Conservation (phyloP, 257 asterid species). For the Rhazya stricta region DNA sequence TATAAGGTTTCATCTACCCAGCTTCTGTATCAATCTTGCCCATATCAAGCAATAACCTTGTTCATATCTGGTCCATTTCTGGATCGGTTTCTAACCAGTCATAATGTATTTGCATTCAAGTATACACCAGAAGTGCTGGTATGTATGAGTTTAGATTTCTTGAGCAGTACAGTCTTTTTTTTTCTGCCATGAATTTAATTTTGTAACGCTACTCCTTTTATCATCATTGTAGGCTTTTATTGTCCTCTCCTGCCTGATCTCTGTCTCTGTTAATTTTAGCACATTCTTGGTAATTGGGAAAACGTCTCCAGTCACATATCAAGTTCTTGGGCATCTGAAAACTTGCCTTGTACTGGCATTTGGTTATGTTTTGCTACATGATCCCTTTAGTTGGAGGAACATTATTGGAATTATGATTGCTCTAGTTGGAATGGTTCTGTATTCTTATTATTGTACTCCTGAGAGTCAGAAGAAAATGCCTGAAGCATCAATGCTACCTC, state of each 20-base stretch:
- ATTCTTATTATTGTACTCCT: constrained; percentile 56
- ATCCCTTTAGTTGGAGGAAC: constrained; percentile 70
- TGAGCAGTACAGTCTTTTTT: constrained; percentile 7
- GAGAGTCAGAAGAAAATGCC: constrained; percentile 46
- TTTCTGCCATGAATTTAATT: constrained; percentile 15
- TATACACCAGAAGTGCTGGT: constrained; percentile 76
- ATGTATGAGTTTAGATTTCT: constrained; percentile 23
- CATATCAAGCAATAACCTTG: constrained; percentile 68
- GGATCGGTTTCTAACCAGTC: constrained; percentile 66
- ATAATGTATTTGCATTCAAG: constrained; percentile 65
- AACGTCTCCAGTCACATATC: constrained; percentile 76
- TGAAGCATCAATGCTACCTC: constrained; percentile 40
- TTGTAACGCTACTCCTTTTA: constrained; percentile 25
- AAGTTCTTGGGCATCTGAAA: constrained; percentile 76
- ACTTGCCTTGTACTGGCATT: constrained; percentile 65
- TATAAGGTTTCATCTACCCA: constrained; percentile 84
- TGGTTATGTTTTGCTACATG: constrained; percentile 53
- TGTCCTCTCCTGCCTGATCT: constrained; percentile 61
- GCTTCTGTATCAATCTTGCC: constrained; percentile 79
- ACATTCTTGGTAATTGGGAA: constrained; percentile 74
- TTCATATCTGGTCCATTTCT: constrained; percentile 79
- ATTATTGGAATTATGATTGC: constrained; percentile 58
- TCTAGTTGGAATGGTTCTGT: constrained; percentile 52
- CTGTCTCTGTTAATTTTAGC: constrained; percentile 74
- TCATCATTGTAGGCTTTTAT: constrained; percentile 53